phyloP scores from a whole-genome alignment of 1,139 yeast genomes.

The Lodderomyces beijingensis region DNA sequence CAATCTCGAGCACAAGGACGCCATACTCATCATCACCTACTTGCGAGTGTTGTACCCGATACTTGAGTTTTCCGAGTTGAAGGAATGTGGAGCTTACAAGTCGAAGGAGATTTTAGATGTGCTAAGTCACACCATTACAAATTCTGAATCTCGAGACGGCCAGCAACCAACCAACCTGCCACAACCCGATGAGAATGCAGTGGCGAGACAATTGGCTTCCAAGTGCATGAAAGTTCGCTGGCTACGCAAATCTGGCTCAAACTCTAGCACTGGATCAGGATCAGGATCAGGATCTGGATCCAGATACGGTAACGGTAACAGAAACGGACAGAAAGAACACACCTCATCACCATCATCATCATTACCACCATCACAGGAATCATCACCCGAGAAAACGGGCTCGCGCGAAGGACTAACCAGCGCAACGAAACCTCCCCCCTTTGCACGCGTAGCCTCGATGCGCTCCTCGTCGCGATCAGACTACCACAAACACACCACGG shows the following conservation, averaged over 20 bases:
- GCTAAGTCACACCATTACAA: constrained; percentile 42
- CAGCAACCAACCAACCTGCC: too few relatives aligned
- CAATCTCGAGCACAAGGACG: constrained; percentile 55
- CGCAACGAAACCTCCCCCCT: constrained; percentile 3
- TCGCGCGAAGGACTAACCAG: too few relatives aligned
- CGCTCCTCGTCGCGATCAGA: constrained; percentile 33
- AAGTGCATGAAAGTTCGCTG: constrained; percentile 59
- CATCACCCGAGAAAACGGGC: background rate
- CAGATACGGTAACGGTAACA: too few relatives aligned
- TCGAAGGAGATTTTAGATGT: constrained; percentile 48
- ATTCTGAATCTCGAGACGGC: constrained; percentile 15
- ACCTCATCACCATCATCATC: too few relatives aligned
- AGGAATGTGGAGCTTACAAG: constrained; percentile 48
- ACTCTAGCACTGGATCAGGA: constrained; percentile 5
- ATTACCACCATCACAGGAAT: background rate
- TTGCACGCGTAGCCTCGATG: constrained; percentile 34
- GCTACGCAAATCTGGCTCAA: constrained; percentile 31
- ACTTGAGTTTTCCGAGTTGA: constrained; percentile 60
- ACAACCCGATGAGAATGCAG: too few relatives aligned
- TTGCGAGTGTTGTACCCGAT: constrained; percentile 73
- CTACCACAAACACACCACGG: constrained; percentile 33
- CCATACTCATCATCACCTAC: constrained; percentile 62
- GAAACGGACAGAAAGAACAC: background rate
- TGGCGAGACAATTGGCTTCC: too few relatives aligned
- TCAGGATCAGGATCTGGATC: too few relatives aligned